Conservation (phyloP, 1,139 yeast species). For the Pichia sp. region DNA sequence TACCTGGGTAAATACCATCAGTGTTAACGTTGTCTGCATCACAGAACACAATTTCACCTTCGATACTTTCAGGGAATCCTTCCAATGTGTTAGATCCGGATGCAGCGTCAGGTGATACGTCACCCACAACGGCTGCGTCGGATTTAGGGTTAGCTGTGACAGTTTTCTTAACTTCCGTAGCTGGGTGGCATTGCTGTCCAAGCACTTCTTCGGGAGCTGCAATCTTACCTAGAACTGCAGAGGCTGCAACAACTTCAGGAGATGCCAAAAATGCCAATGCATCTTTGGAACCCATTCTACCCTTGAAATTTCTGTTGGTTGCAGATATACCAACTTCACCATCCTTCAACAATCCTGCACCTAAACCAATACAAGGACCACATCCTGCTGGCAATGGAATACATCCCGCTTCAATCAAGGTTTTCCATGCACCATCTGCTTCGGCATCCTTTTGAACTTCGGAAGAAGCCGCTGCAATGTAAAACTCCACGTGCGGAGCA, state of each 20-base stretch:
- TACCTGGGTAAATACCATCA: conserved; percentile 98
- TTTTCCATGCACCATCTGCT: conserved; percentile 85
- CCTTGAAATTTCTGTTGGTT: conserved; percentile 96
- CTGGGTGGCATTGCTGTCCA: conserved; percentile 46
- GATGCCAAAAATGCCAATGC: conserved; percentile 95
- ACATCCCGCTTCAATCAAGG: conserved; percentile 86
- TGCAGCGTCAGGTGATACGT: conserved; percentile 22
- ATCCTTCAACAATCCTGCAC: conserved; percentile 84
- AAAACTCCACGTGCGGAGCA: conserved; percentile 86
- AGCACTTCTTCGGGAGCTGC: conserved; percentile 84
- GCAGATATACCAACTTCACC: conserved; percentile 99
- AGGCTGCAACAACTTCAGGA: conserved; percentile 97
- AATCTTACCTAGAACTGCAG: conserved; percentile 88
- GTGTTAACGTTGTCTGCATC: conserved; percentile 98
- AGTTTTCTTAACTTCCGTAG: conserved; percentile 41
- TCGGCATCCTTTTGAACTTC: conserved; percentile 92
- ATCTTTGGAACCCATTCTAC: conserved; percentile 97
- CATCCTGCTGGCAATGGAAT: conserved; percentile 96
- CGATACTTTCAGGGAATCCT: conserved; percentile 84
- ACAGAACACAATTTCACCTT: conserved; percentile 89
- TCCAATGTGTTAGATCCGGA: conserved; percentile 35
- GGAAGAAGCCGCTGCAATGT: conserved; percentile 95
- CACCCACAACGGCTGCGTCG: conserved; percentile 43
- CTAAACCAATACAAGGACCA: conserved; percentile 98
- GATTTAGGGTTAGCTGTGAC: conserved; percentile 32